Conservation (phyloP, 2,329 filamentous ascomycete species). For the Fusarium liriodendri region DNA sequence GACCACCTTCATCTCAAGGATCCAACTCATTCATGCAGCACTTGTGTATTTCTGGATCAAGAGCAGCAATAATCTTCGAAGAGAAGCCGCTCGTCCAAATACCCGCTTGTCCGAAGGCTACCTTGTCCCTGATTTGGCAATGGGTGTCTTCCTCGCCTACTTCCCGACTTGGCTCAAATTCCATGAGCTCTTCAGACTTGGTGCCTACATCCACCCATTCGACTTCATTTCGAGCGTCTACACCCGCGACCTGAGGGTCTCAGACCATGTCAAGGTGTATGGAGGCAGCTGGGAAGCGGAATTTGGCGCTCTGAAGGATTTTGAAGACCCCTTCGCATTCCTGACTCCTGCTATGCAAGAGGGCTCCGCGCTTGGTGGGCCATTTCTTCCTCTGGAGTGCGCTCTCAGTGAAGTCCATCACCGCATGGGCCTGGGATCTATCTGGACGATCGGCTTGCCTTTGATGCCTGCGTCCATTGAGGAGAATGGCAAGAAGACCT, state of each 20-base stretch:
- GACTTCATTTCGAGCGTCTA: not conserved
- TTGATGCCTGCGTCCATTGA: not conserved
- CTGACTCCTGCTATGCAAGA: conserved; percentile 9
- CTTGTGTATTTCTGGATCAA: conserved; percentile 3
- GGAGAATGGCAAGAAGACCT: too few species aligned
- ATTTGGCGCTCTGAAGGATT: not conserved
- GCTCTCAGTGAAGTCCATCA: not conserved
- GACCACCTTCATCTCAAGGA: not conserved
- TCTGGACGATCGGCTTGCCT: not conserved
- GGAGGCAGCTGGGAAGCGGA: not conserved
- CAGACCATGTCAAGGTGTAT: not conserved
- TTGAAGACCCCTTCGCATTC: not conserved
- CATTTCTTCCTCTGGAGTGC: not conserved
- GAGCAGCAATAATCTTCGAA: not conserved
- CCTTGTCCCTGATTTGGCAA: not conserved
- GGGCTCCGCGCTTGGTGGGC: not conserved
- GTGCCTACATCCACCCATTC: not conserved
- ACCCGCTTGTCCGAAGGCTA: not conserved
- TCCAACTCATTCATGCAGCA: conserved; percentile 1
- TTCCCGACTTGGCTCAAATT: conserved; percentile 5
- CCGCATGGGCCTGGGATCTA: not conserved
- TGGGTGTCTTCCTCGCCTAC: conserved; percentile 6
- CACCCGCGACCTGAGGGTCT: not conserved
- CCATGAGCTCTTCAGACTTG: not conserved
- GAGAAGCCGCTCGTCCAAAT: not conserved